Evolutionary conservation across 768 basidiomycete species (phyloP).

Genomic region (Collybiopsis luxurians): DNA sequence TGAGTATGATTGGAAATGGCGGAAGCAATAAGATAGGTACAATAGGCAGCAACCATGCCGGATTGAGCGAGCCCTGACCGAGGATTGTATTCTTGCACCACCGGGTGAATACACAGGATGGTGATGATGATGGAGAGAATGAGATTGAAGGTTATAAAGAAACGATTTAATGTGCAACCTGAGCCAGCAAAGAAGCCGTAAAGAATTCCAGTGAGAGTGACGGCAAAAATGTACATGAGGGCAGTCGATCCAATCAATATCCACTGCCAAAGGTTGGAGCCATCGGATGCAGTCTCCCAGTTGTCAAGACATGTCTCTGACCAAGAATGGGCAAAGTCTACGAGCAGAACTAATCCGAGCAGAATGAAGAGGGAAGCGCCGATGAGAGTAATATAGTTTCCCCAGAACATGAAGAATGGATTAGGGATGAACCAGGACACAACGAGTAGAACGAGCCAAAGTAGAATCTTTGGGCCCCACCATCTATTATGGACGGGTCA

Average conservation of each 20-base stretch:
- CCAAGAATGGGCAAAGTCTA: constrained; percentile 99
- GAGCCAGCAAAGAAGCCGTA: constrained; percentile 89
- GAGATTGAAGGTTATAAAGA: constrained; percentile 96
- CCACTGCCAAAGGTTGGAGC: constrained; percentile 94
- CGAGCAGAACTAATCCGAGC: constrained; percentile 92
- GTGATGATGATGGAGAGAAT: constrained; percentile 78
- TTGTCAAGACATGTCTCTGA: constrained; percentile 95
- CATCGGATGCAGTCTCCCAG: constrained; percentile 75
- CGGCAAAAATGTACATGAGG: constrained; percentile 79
- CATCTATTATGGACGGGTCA: constrained; percentile 50
- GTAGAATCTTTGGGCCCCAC: constrained; percentile 97
- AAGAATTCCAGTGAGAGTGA: constrained; percentile 84
- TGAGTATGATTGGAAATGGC: constrained; percentile 93
- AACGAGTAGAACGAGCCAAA: constrained; percentile 81
- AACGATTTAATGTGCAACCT: constrained; percentile 89
- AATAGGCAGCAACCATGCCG: constrained; percentile 96
- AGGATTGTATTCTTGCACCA: constrained; percentile 89
- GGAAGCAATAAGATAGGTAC: constrained; percentile 91
- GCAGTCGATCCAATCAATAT: constrained; percentile 91
- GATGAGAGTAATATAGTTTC: constrained; percentile 86
- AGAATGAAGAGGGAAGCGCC: constrained; percentile 96
- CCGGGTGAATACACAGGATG: constrained; percentile 77
- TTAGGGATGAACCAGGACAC: constrained; percentile 95
- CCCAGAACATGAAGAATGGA: constrained; percentile 93
- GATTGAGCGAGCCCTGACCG: constrained; percentile 94